Base-by-base conservation (phyloP, 2,329 filamentous ascomycete genomes). In the Trichoderma arundinaceum region DNA sequence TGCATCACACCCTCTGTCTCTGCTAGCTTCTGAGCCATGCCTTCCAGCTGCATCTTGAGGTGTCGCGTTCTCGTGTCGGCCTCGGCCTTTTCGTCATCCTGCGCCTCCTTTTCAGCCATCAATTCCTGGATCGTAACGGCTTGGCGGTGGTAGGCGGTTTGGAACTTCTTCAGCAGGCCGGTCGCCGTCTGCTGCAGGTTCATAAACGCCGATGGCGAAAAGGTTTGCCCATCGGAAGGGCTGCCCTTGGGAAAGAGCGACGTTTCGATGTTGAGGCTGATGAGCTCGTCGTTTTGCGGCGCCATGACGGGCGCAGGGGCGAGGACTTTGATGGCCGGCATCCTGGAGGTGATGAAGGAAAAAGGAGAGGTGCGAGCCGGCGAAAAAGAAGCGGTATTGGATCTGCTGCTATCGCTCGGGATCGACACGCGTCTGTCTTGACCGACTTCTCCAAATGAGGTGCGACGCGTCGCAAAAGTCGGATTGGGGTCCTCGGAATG, bases 161-260 rank as follows among this genome's bases (percentile, higher is more conserved):
- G 88, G 69, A 89, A 83, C 72, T 80, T 83, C 22, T 77, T 78
- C 28, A 90, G 73, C 4, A 89, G 75, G 4, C 84, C 83, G 4
- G 79, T 77, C 2, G 88, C 87, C 65, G 86, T 87, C 68, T 78
- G 75, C 66, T 86, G 84, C n/a, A 88, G 78, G 72, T 86, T 88
- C 72, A 86, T 87, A 76, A 83, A 89, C 9, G 84, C 83, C 0
- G 84, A 80, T 0, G 86, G 86, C 1, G 86, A 87, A 73, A 87
- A 86, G 1, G 82, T 72, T 46, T 86, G 83, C 43, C 79, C 75
- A 12, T 82, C 79, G 0, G 71, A 69, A 1, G 83, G 77, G 0
- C 77, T 71, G 2, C 78, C 77, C 1, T 75, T 68, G 0, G 86
- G 84, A 67, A 84, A 87, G 12, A 89, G 79, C 0, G 83, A 82